Base-by-base conservation (phyloP, 2,329 filamentous ascomycete genomes). In the Apiospora marii region DNA sequence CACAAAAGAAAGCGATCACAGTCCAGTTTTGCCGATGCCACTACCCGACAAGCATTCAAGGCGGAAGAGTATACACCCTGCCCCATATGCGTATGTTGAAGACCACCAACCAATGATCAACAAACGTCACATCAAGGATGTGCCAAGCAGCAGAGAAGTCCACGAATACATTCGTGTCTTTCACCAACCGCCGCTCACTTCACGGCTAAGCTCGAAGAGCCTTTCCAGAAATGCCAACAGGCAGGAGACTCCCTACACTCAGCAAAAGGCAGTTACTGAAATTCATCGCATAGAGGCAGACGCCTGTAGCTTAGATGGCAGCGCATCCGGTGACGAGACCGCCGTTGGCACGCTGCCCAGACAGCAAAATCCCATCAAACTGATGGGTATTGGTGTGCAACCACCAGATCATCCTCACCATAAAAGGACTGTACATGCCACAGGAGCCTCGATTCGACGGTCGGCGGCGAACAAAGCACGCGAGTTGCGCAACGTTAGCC, bases 401-500 rank as follows among this genome's bases (percentile, higher is more conserved):
- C 72, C 70, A 27, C 37, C 74, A 43, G 30, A 41, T 3, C 34
- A 64, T 41, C 22, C 16, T 64, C 58, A 64, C 34, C 58, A 41
- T 41, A 41, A 13, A 22, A 6, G 8, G 19, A n/a, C 58, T 41
- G 49, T n/a, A 13, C 41, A 41, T 64, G 30, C 34, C 58, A 41
- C 58, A 37, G 43, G 64, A 1, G 68, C 64, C 7, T 69, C 72
- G 67, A 72, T 69, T 27, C 70, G 67, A 30, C 71, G 49, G 48
- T 41, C 68, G 19, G 34, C 67, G n/a, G n/a, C 72, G 7, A 77
- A 73, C 58, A 74, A 73, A 69, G 70, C 64, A 37, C 77, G 77
- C 58, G 77, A 77, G n/a, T 46, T 79, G 37, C 77, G 74, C 58
- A 77, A 78, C 27, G 70, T 87, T 73, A 87, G 82, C 76, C 83